Base-by-base conservation (phyloP, 352 stramenopile genomes). In the Phytopythium delawarense region DNA sequence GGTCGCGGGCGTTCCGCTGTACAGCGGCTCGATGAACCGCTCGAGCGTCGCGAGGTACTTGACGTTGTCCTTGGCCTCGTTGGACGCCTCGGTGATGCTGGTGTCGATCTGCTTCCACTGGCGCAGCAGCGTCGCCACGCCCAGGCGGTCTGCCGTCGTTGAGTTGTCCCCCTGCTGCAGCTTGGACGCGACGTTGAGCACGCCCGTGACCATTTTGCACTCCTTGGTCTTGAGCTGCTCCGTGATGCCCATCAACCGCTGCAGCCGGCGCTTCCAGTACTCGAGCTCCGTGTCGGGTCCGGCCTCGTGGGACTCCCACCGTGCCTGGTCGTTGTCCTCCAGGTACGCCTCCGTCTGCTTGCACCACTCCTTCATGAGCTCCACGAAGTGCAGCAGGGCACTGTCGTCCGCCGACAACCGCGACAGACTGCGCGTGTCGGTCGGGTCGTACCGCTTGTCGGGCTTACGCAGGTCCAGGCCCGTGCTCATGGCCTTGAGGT, bases 101-200 rank as follows among this genome's bases (percentile, higher is more conserved):
- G 88, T 89, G 60, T 96, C 87, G 62, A 96, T 96, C 56, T 91
- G 84, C 48, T 92, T 91, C 89, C 89, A 96, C 42, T 91, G 81
- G 2, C 78, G 68, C 34, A 97, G 64, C 20, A 96, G 52, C 13
- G 61, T 44, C 0, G 76, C 64, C 40, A 95, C 79, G 23, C 78
- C 81, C 7, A 92, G 70, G 57, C 87, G 89, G 63, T 92, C 78
- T 30, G 85, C 52, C 0, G 57, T 72, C 28, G 49, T 40, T 15
- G 25, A 37, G 25, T 37, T 56, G 25, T 56, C 49, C 15, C 77
- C 79, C 51, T 92, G 82, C 44, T 89, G 79, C 28, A 91, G 62
- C 45, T 96, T 96, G 12, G 79, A 90, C 4, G 92, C 84, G 4
- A 92, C 77, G 59, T 85, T 92, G 5, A 96, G 78, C 18, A 95